Evolutionary conservation across 2,329 filamentous ascomycete species (phyloP).

Genomic region (Epichloe elymi): DNA sequence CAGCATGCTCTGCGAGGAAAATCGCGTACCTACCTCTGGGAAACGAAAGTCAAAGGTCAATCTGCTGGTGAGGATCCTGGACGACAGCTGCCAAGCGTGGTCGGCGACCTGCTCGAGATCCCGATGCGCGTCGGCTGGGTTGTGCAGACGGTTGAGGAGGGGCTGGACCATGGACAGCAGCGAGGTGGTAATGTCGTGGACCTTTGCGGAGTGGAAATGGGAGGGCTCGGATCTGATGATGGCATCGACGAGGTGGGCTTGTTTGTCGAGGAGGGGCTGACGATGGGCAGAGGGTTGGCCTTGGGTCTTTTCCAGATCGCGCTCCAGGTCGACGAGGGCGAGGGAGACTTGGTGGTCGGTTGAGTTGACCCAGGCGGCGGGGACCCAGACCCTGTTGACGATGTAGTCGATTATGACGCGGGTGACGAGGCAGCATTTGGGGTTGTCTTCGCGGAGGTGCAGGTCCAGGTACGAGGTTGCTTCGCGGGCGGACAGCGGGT

Average conservation of each 20-base stretch:
- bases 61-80: constrained; percentile 31
- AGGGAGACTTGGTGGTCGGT: constrained; percentile 22
- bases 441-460: constrained; percentile 25
- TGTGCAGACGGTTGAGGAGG: constrained; percentile 22
- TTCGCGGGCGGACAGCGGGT: constrained; percentile 24
- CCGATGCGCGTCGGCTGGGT: constrained; percentile 23
- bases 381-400: constrained; percentile 27
- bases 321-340: constrained; percentile 22
- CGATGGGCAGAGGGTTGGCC: constrained; percentile 22
- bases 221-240: constrained; percentile 23
- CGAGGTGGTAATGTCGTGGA: constrained; percentile 30
- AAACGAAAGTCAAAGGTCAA: constrained; percentile 35
- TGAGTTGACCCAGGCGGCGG: constrained; percentile 25
- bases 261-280: constrained; percentile 26
- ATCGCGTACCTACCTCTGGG: constrained; percentile 36
- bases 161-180: constrained; percentile 25
- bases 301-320: constrained; percentile 22
- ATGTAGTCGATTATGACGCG: constrained; percentile 29
- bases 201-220: constrained; percentile 18
- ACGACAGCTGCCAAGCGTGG: constrained; percentile 31
- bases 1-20: constrained; percentile 34
- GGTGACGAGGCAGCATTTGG: constrained; percentile 30
- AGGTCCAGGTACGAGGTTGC: constrained; percentile 27
- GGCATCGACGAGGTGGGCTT: constrained; percentile 22
- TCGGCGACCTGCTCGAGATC: constrained; percentile 30